Conservation (phyloP, 371 early-diverging fungal species). For the Parasitella parasitica region DNA sequence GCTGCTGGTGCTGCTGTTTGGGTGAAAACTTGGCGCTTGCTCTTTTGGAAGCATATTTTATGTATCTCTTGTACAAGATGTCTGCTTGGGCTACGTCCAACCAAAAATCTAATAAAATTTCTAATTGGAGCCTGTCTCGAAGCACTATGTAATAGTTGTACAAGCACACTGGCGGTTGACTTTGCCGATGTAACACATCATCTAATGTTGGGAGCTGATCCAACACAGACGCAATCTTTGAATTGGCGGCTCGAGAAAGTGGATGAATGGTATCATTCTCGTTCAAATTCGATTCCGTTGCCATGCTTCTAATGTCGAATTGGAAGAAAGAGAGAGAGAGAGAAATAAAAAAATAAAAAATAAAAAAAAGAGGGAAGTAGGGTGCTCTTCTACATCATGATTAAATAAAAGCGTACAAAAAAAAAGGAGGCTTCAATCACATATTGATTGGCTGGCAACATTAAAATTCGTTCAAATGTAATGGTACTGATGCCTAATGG, state of each 20-base stretch:
- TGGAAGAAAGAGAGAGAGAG: neutral
- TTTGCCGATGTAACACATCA: constrained; percentile 60
- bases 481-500: neutral
- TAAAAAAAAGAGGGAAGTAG: neutral
- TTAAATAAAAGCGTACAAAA: neutral
- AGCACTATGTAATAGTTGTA: constrained; percentile 68
- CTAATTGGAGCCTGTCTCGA: constrained; percentile 53
- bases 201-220: constrained; percentile 52
- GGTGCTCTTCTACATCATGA: neutral
- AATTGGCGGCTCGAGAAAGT: neutral
- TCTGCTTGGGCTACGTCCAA: constrained; percentile 65
- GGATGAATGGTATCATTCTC: constrained; percentile 4
- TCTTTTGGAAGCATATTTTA: constrained; percentile 18
- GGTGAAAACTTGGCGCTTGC: neutral
- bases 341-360: neutral
- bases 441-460: constrained; percentile 2
- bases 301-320: neutral
- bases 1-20: neutral
- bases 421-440: neutral
- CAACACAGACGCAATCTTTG: neutral
- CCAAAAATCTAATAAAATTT: constrained; percentile 66
- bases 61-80: constrained; percentile 51
- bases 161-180: constrained; percentile 65
- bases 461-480: neutral
- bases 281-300: neutral